Evolutionary conservation across 306 rosid species (phyloP), one percentile per base, ranked within the genome.

Genomic region (Cucurbita maxima): DNA sequence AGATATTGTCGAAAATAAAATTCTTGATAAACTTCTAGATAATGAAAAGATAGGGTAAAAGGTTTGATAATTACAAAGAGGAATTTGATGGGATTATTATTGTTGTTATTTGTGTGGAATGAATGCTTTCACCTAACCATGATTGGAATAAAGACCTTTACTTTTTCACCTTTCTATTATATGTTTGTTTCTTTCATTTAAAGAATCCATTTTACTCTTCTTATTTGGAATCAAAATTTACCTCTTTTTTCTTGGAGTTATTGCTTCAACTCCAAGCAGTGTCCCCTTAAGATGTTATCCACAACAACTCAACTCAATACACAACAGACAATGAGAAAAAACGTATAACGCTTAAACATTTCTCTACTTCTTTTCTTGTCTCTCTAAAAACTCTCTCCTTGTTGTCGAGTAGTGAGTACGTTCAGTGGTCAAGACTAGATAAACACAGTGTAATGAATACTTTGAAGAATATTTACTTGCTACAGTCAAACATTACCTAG

Each of bases 41-140:
- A 43, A 19, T 4, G 4, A 47, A 68, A 68, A 47, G 10, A 48
- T 45, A 25, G 56, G 58, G 14, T 14, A 22, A 44, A 44, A 44
- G 72, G 54, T 30, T 52, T 71, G 60, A 48, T 71, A 30, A 71
- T 50, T 48, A 10, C 41, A 30, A 47, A 69, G 74, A 69, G 57
- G 41, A 69, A 43, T 41, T 69, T 69, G 73, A 69, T 69, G 58
- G 43, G 20, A 68, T 64, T 40, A 37, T 61, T 60, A 15, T 36
- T 60, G 45, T 10, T 43, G 43, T 40, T 18, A 64, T 63, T 63
- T 69, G 43, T 69, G 51, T 48, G 43, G 73, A 69, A 69, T 69
- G 73, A 69, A 48, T 69, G 73, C 43, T 25, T 25, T 69, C 43
- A 69, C 58, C 58, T 69, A 69, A 68, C 57, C 57, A 68, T 67